Conservation (phyloP, 768 basidiomycete genomes). For the Coprinellus micaceus region DNA sequence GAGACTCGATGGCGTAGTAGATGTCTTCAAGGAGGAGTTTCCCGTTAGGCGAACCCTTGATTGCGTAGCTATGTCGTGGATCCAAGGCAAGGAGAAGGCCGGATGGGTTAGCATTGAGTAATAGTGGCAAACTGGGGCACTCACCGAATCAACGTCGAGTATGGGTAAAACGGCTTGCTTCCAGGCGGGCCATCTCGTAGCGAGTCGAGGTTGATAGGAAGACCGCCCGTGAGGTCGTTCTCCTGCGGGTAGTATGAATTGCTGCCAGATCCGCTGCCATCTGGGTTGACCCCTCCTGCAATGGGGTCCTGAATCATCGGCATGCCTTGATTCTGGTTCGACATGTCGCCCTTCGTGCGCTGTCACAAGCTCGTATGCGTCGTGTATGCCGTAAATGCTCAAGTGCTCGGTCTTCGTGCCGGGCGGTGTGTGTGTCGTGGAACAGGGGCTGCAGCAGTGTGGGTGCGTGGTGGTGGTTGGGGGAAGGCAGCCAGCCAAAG, state of each 20-base stretch:
- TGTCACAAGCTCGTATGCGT: constrained; percentile 10
- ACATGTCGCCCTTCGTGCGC: constrained; percentile 39
- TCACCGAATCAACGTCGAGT: constrained; percentile 86
- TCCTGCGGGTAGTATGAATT: constrained; percentile 74
- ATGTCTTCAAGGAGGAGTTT: constrained; percentile 85
- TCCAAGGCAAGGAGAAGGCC: constrained; percentile 11
- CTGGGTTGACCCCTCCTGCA: constrained; percentile 30
- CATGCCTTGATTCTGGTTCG: constrained; percentile 54
- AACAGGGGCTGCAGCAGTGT: constrained; percentile 28
- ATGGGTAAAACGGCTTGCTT: constrained; percentile 88
- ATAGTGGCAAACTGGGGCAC: constrained; percentile 23
- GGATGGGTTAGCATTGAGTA: too few species aligned
- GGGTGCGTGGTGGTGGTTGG: constrained; percentile 41
- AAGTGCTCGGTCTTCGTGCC: background rate
- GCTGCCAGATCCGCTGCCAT: constrained; percentile 36
- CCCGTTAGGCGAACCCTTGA: constrained; percentile 87
- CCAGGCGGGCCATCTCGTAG: constrained; percentile 84
- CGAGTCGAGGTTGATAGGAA: constrained; percentile 85
- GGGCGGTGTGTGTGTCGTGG: constrained; percentile 31
- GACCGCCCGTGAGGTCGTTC: constrained; percentile 76
- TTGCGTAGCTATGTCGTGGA: constrained; percentile 92
- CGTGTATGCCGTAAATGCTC: constrained; percentile 14
- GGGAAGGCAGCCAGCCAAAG: constrained; percentile 44
- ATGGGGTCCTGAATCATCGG: constrained; percentile 59
- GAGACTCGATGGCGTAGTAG: constrained; percentile 87